These are phyloP conservation scores for Colletotrichum sp. DNA, from an alignment of 2,329 filamentous ascomycete genomes.

Conservation along the genomic window DNA sequence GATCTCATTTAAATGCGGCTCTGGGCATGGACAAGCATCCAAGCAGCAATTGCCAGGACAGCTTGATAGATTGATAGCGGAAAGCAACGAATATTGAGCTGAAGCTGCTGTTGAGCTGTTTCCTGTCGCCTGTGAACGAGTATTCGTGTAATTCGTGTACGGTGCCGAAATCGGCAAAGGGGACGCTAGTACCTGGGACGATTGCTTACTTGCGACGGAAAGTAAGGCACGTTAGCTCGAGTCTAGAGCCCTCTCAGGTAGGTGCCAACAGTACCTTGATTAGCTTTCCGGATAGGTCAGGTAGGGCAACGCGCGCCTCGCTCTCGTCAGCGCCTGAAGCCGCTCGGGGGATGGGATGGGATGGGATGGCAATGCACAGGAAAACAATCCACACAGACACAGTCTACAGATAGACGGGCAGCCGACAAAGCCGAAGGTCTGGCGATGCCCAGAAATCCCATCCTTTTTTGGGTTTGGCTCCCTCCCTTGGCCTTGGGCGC, in stretches of 20 bases:
- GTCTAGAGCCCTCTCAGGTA: neutral
- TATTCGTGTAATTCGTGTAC: neutral
- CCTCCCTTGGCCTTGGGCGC: slow-evolving; percentile 17
- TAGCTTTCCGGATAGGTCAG: neutral
- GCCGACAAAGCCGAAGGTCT: slow-evolving; percentile 3
- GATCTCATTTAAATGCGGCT: slow-evolving; percentile 16
- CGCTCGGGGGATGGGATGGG: neutral
- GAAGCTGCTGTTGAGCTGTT: neutral
- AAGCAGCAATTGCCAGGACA: neutral
- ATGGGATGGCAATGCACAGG: neutral
- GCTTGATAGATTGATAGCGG: neutral
- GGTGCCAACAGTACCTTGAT: neutral
- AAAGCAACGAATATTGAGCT: neutral
- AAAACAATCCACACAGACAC: neutral
- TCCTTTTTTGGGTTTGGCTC: neutral
- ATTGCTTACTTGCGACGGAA: neutral
- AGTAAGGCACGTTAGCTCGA: neutral
- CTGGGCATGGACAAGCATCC: slow-evolving; percentile 5
- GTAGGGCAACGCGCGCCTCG: neutral
- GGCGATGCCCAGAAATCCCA: slow-evolving; percentile 2
- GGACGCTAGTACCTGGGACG: neutral
- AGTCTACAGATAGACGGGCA: neutral
- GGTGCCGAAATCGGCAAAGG: neutral
- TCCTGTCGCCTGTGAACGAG: neutral
- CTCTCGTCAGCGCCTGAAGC: neutral